Percentiles rank a stretch among this genome's conserved stretches.
These are phyloP conservation scores for Ophiostoma quercus DNA, from an alignment of 2,329 filamentous ascomycete species.

Conservation along the genomic window DNA sequence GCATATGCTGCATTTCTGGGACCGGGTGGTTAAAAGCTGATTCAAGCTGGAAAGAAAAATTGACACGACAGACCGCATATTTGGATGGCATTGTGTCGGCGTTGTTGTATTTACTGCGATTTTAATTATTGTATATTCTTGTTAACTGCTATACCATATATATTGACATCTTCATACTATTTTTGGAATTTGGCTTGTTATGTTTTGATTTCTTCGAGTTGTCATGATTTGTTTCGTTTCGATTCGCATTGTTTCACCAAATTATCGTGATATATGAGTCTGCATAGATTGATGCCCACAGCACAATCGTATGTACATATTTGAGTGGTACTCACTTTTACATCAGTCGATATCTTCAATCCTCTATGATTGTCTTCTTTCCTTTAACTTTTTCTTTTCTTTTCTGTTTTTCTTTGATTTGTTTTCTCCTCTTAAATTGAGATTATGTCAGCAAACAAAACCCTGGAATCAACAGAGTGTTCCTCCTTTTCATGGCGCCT, in stretches of 20 bases:
- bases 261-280: too few relatives aligned
- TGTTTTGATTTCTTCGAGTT: not conserved
- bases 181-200: not conserved
- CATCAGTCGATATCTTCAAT: too few relatives aligned
- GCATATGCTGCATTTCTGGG: conserved; percentile 9
- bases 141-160: conserved; percentile 17
- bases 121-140: conserved; percentile 15
- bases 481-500: not conserved
- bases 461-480: not conserved
- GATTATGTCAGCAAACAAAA: not conserved
- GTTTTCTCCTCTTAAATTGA: too few relatives aligned
- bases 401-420: not conserved
- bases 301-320: too few relatives aligned
- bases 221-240: not conserved
- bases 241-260: too few relatives aligned
- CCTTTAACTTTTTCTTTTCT: not conserved
- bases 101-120: conserved; percentile 21
- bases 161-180: not conserved
- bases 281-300: too few relatives aligned
- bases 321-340: too few relatives aligned
- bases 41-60: conserved; percentile 9
- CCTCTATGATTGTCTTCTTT: not conserved
- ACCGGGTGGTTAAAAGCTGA: conserved; percentile 9
- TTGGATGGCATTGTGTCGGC: conserved; percentile 26
- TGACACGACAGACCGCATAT: conserved; percentile 19